Evolutionary conservation across 306 rosid species (phyloP).

Genomic region (Lupinus albus): DNA sequence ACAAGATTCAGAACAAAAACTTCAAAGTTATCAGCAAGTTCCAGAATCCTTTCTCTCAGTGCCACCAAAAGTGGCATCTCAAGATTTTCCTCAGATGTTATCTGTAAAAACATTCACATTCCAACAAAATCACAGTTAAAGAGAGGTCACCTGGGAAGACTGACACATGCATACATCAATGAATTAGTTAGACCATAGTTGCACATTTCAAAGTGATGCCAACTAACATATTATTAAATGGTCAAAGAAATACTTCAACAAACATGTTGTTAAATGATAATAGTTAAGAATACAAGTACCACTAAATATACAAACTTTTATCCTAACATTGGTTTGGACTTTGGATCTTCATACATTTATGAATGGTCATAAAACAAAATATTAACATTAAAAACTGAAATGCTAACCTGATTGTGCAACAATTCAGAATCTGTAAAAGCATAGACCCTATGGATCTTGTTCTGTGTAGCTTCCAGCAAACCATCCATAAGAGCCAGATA

Average conservation of each 20-base stretch:
- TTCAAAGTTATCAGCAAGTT: conserved; percentile 69
- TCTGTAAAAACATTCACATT: conserved; percentile 55
- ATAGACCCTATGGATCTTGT: conserved; percentile 57
- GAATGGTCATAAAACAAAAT: conserved; percentile 4
- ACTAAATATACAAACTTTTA: not conserved
- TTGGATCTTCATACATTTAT: conserved; percentile 18
- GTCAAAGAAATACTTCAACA: conserved; percentile 23
- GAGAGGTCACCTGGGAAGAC: conserved; percentile 22
- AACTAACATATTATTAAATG: not conserved
- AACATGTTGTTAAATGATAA: not conserved
- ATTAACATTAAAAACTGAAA: conserved; percentile 15
- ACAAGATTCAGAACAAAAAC: conserved; percentile 66
- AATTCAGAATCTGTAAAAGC: conserved; percentile 84
- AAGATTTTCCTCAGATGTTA: conserved; percentile 57
- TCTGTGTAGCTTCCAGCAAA: conserved; percentile 63
- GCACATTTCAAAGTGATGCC: conserved; percentile 23
- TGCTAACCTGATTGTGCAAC: conserved; percentile 69
- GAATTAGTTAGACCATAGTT: not conserved
- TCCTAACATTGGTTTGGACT: conserved; percentile 1
- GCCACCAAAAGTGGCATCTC: conserved; percentile 75
- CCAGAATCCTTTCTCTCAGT: conserved; percentile 76
- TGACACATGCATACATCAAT: not conserved
- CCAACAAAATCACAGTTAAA: conserved; percentile 33
- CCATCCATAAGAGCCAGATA: conserved; percentile 92
- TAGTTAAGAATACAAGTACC: not conserved